These are phyloP conservation scores for Rhizopus sp. DNA, from an alignment of 371 early-diverging fungal species.

Conservation along the genomic window DNA sequence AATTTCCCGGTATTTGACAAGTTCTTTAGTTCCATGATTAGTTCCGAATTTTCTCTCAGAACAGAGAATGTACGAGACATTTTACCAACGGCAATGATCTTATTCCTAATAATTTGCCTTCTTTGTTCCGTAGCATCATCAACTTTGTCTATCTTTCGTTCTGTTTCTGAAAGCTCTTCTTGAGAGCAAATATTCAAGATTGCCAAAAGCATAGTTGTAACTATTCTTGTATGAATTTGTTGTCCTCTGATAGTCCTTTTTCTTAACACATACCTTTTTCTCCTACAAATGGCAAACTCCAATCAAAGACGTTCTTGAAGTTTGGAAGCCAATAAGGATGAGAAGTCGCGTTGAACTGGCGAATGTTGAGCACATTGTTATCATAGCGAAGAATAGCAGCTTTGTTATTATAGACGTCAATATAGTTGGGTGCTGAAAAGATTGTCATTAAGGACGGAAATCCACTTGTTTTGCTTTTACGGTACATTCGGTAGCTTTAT, in stretches of 20 bases:
- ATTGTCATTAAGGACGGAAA: constrained; percentile 97
- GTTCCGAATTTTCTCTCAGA: constrained; percentile 87
- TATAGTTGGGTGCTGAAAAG: constrained; percentile 97
- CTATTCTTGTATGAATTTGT: constrained; percentile 36
- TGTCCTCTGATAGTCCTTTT: neutral
- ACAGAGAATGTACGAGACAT: constrained; percentile 88
- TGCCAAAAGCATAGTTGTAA: constrained; percentile 92
- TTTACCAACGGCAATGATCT: constrained; percentile 92
- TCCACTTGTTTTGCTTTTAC: constrained; percentile 88
- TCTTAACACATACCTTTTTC: constrained; percentile 80
- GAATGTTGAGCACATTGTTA: constrained; percentile 95
- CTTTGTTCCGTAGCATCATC: constrained; percentile 45
- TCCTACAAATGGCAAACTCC: constrained; percentile 98
- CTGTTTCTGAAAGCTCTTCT: constrained; percentile 61
- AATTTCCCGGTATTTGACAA: constrained; percentile 77
- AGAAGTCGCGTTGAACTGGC: constrained; percentile 84
- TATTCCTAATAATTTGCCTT: constrained; percentile 78
- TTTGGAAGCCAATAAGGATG: constrained; percentile 98
- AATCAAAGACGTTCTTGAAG: constrained; percentile 98
- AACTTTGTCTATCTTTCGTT: constrained; percentile 15
- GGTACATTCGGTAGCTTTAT: constrained; percentile 84
- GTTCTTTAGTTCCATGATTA: constrained; percentile 89
- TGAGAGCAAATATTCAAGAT: constrained; percentile 91
- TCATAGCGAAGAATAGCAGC: constrained; percentile 97
- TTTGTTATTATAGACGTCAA: constrained; percentile 98